Base-by-base conservation (phyloP, 2,329 filamentous ascomycete genomes). In the Colletotrichum theobromicola region DNA sequence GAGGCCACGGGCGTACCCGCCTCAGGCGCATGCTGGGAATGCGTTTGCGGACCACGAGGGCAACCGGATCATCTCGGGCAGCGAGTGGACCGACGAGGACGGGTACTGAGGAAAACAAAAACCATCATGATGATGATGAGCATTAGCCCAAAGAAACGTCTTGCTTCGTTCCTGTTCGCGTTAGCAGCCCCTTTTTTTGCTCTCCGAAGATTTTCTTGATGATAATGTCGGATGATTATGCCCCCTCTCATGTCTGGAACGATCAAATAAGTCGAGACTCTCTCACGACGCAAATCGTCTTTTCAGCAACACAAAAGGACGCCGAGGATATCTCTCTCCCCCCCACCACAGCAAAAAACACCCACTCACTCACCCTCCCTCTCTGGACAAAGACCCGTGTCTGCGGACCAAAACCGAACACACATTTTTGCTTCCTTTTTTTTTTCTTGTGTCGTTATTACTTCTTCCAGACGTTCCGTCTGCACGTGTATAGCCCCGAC, bases 21-120 rank as follows among this genome's bases (percentile, higher is more conserved):
- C 89, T n/a, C 80, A 85, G 12, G 79, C 83, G 58, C 88, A 89
- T 80, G 83, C 83, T 46, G 86, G 86, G 12, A 85, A 87, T 76
- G 85, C 84, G 50, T 87, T 88, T 83, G 82, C 89, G 74, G 91
- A 92, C 74, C 83, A 84, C n/a, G 88, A 92, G 42, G 91, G 90
- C n/a, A 89, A 90, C 81, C 87, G 91, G 37, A 90, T 92, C 75
- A 84, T 90, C n/a, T 92, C 90, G 35, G 90, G 90, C 15, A 92
- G 90, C 81, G 91, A 93, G 79, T 93, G 91, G 91, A 92, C 90
- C 2, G 91, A 93, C 76, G 91, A 93, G 80, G 91, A 93, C 81
- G 88, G 86, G 42, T 92, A 87, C 79, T 91, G 79, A 84, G 13
- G 35, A 28, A 34, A 21, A 4, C 58, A 13, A 32, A 15, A 7